A percentile compares a stretch with the other conserved stretches of the same genome.
These are phyloP conservation scores for Hygrocybe coccinea DNA, from an alignment of 768 basidiomycete species.

Conservation along the genomic window DNA sequence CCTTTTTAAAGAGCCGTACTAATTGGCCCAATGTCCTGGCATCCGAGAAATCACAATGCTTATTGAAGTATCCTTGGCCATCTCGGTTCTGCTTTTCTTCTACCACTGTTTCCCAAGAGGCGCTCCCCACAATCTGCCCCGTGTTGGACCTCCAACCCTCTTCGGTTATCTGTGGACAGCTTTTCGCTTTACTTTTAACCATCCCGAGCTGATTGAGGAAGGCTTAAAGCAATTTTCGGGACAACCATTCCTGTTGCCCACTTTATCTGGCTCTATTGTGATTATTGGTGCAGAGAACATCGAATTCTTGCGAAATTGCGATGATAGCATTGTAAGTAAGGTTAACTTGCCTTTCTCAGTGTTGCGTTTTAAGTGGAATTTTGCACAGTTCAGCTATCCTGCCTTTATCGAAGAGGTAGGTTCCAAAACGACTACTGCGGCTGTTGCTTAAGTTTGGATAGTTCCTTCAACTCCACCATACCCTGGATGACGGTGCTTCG, in stretches of 20 bases:
- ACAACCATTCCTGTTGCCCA: slow-evolving; percentile 15
- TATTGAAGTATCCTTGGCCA: too few species aligned
- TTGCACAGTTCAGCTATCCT: slow-evolving; percentile 6
- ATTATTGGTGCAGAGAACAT: slow-evolving; percentile 14
- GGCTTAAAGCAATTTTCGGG: slow-evolving; percentile 12
- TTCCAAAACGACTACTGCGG: not conserved
- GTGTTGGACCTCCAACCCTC: slow-evolving; percentile 14
- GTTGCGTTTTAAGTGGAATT: not conserved
- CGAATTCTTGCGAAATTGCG: slow-evolving; percentile 10
- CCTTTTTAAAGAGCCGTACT: too few species aligned
- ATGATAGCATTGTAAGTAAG: slow-evolving; percentile 15
- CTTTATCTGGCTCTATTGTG: slow-evolving; percentile 13
- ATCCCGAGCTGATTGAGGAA: slow-evolving; percentile 12
- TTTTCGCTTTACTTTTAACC: slow-evolving; percentile 9
- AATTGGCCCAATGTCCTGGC: too few species aligned
- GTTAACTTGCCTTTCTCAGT: not conserved
- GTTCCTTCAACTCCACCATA: slow-evolving; percentile 2
- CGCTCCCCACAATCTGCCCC: slow-evolving; percentile 3
- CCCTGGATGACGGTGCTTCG: not conserved
- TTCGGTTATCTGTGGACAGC: slow-evolving; percentile 16
- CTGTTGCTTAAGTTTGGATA: not conserved
- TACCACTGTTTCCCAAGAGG: too few species aligned
- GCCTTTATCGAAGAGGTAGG: not conserved
- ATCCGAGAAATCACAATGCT: too few species aligned
- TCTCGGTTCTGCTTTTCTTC: too few species aligned